Evolutionary conservation across 1,139 yeast species (phyloP), one percentile per base, ranked within the genome.

Genomic region (Kodamaea fungicola): DNA sequence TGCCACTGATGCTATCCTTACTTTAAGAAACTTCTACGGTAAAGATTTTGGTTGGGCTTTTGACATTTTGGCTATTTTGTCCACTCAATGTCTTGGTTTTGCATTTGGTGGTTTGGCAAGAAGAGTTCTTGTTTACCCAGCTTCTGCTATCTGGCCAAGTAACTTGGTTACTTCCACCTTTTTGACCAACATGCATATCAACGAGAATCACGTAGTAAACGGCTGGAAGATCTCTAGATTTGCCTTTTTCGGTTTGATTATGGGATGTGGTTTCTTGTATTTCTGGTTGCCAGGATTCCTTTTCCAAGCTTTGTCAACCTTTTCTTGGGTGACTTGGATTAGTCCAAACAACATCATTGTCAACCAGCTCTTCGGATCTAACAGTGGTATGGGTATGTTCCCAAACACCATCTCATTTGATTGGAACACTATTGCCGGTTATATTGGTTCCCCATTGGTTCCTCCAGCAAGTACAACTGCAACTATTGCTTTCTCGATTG

Each of bases 111-210:
- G 89, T 33, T 43, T 78, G 42, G 69, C 72, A 33, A 64, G 78
- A 51, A 67, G 76, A 48, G 67, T 78, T 22, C 64, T 81, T 46
- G 82, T 81, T 12, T 75, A 75, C 42, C 83, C 87, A 2, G 72
- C 82, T 3, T 64, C 77, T 7, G 78, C 81, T 61, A 71, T 81
- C 36, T 83, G 89, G 89, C 89, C 89, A 1, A 60, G 76, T 10
- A 80, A 49, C 62, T 77, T 57, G 60, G 73, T 68, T 37, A 60
- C 71, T 12, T 46, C 66, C 35, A 65, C 74, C 10, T 68, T 72
- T 46, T 66, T 80, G 50, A 78, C 83, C 40, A 78, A 78, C 50
- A 69, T 80, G 61, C 85, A 81, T 56, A 55, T 76, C 38, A 74
- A 77, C 50, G 80, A 75, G 47, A 78, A 80, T 54, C 81, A 77